Evolutionary conservation across 257 asterid species (phyloP).

Genomic region (Thymus quinquecostatus): DNA sequence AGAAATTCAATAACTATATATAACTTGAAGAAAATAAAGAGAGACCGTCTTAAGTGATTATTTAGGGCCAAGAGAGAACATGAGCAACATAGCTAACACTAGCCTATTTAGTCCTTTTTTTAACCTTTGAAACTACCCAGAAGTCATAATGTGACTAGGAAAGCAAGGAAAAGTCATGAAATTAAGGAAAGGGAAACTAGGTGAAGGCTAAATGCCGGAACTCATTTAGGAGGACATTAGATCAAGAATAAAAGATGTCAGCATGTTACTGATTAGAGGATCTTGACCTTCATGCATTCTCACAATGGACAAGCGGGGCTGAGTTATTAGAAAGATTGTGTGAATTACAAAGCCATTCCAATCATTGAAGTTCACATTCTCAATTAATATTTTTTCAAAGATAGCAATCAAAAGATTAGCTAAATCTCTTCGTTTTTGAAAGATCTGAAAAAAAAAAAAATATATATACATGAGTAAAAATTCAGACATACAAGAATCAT

Average conservation of each 20-base stretch:
- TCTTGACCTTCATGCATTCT: conserved; percentile 23
- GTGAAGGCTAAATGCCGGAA: conserved; percentile 7
- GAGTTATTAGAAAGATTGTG: conserved; percentile 3
- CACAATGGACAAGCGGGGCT: conserved; percentile 19
- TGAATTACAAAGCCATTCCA: conserved; percentile 11
- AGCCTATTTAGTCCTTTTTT: background rate
- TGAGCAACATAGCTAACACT: background rate
- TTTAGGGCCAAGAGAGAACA: conserved; percentile 6
- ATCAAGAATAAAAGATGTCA: conserved; percentile 18
- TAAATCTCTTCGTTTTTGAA: background rate
- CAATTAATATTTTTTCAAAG: conserved; percentile 6
- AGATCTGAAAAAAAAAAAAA: conserved; percentile 21
- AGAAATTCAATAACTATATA: conserved; percentile 10
- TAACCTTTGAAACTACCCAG: background rate
- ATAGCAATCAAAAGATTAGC: conserved; percentile 1
- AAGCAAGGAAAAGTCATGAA: conserved; percentile 11
- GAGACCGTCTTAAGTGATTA: background rate
- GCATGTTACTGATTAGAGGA: background rate
- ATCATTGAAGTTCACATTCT: conserved; percentile 20
- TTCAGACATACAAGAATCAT: conserved; percentile 70
- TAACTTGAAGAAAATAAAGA: conserved; percentile 18
- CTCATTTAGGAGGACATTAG: background rate
- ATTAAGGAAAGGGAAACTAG: conserved; percentile 9
- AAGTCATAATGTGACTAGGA: conserved; percentile 6
- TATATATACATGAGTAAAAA: conserved; percentile 20